Evolutionary conservation across 1,139 yeast genomes (phyloP), one percentile per base, ranked within the genome.

Genomic region (Zygoascus sp.): DNA sequence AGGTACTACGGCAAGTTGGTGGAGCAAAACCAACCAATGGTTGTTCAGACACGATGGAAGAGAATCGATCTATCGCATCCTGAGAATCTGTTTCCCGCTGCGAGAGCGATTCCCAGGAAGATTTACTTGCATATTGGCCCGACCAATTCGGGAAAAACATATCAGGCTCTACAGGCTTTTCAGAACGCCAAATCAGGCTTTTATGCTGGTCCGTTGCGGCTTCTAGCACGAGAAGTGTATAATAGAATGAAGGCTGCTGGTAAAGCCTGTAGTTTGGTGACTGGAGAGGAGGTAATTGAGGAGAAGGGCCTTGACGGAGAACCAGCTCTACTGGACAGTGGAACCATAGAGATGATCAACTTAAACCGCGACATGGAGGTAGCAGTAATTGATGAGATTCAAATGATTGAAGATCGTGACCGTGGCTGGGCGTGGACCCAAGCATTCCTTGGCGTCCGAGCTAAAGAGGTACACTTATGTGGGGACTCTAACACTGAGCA

Each of bases 391-490:
- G 99, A 92, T 68, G 99, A 92, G 63, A 92, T 94, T 52, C 99
- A 92, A 62, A 89, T 94, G 97, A 80, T 92, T 58, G 81, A 79
- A 4, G 96, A 90, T 62, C 70, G 71, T 5, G 70, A 70, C 23
- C 69, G 99, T 53, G 99, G 99, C 0, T 82, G 87, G 68, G 95
- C 97, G 0, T 92, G 98, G 98, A 86, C 97, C 0, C 81, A 81
- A 58, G 97, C 96, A 0, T 72, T 92, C 2, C 68, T 92, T 44
- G 98, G 97, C 2, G 95, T 82, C 0, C 78, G 79, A 51, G 95
- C 97, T 2, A 79, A 79, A 50, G 96, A 89, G 54, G 72, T 92
- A 7, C 97, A 92, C 67, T 64, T 90, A 21, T 92, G 99, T 68
- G 99, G 99, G 28, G 99, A 92, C 61, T 84, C 79, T 47, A 79